phyloP scores from a whole-genome alignment of 75 land plant species.

The Picea sitchensis region DNA sequence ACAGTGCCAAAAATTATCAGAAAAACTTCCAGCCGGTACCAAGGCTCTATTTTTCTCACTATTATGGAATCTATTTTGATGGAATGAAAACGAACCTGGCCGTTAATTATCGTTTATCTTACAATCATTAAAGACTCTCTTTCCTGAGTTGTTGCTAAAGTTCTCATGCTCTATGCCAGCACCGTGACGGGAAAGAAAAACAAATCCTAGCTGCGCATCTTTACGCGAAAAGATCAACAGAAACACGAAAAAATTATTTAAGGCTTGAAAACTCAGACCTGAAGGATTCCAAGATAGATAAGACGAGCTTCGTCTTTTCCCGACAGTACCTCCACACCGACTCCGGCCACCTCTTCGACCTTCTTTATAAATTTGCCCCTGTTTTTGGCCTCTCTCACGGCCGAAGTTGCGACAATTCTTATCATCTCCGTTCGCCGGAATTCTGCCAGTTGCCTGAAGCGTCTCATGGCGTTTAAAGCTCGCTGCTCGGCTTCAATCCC shows the following conservation, averaged over 20 bases:
- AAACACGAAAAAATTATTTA: background rate
- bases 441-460: constrained; percentile 23
- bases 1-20: no score
- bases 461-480: constrained; percentile 31
- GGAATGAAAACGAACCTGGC: no score
- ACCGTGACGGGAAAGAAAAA: no score
- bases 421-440: constrained; percentile 9
- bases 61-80: no score
- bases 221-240: background rate
- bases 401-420: constrained; percentile 57
- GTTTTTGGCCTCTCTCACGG: constrained; percentile 57
- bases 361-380: constrained; percentile 22
- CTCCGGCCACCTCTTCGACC: constrained; percentile 25
- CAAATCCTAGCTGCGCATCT: background rate
- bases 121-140: no score
- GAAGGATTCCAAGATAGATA: constrained; percentile 50
- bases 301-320: constrained; percentile 64
- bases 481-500: constrained; percentile 24
- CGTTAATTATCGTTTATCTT: no score
- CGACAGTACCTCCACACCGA: constrained; percentile 46
- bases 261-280: constrained; percentile 1
- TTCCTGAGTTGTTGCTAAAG: no score
- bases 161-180: no score
- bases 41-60: no score
- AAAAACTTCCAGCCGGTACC: no score